Conservation (phyloP, 495 filamentous ascomycete genomes). For the Penicillium silybi region DNA sequence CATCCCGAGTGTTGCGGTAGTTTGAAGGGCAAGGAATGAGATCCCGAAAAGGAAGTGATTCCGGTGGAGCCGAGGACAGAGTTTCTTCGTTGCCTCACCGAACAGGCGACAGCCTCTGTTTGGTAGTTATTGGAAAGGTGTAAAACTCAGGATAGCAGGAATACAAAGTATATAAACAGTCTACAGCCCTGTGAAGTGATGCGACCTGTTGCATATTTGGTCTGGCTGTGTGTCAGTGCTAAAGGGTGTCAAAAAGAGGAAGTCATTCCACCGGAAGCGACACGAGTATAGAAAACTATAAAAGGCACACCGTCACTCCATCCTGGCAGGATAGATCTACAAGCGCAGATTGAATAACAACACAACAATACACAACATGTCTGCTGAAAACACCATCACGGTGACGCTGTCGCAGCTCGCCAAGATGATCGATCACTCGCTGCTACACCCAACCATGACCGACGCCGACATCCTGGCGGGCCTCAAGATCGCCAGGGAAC, state of each 20-base stretch:
- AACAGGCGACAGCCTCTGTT: no score
- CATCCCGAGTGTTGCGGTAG: not conserved
- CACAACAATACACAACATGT: not conserved
- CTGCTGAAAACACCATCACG: constrained; percentile 31
- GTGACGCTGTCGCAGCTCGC: constrained; percentile 51
- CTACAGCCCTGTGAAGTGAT: no score
- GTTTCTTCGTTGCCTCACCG: not conserved
- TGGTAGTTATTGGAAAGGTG: no score
- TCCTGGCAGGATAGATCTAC: not conserved
- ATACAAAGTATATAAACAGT: no score
- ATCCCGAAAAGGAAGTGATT: not conserved
- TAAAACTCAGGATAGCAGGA: no score
- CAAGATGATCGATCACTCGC: constrained; percentile 58
- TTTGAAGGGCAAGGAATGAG: not conserved
- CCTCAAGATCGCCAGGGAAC: constrained; percentile 41
- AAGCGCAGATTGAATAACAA: not conserved
- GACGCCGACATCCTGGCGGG: constrained; percentile 49
- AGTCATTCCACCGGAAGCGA: constrained; percentile 3
- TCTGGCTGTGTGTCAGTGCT: not conserved
- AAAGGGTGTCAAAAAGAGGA: not conserved
- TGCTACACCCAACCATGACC: constrained; percentile 58
- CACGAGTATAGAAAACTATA: not conserved
- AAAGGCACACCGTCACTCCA: not conserved
- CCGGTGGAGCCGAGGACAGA: constrained; percentile 6
- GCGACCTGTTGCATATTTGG: not conserved